These are phyloP conservation scores for Drosera spatulata DNA, from an alignment of 179 eudicot genomes.

Conservation along the genomic window DNA sequence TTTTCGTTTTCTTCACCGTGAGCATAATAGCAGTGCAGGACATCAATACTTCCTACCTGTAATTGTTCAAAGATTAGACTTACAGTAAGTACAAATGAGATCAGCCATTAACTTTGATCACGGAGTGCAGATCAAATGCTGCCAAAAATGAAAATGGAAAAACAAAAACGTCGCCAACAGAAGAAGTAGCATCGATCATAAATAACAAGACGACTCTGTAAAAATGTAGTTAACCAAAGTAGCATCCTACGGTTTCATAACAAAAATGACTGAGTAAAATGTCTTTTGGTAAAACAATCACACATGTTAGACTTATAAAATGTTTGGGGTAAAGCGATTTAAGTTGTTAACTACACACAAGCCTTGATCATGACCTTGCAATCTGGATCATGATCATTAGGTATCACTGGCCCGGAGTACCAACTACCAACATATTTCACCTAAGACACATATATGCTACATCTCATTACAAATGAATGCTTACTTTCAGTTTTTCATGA, in stretches of 20 bases:
- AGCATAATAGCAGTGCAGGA: conserved; percentile 69
- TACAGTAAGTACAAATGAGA: not conserved
- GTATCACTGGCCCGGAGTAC: not conserved
- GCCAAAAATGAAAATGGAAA: not conserved
- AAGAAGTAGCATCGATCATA: no score
- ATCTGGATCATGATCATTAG: no score
- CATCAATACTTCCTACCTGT: conserved; percentile 71
- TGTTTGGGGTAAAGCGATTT: no score
- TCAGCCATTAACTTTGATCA: not conserved
- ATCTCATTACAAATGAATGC: not conserved
- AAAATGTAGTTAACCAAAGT: no score
- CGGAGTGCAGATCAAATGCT: not conserved
- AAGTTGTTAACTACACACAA: no score
- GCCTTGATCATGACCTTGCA: no score
- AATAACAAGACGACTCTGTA: no score
- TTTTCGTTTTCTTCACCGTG: conserved; percentile 65
- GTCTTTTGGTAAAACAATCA: no score
- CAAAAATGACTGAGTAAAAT: no score
- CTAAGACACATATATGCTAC: not conserved
- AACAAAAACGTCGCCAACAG: not conserved
- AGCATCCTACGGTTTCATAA: no score
- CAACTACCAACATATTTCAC: not conserved
- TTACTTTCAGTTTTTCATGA: conserved; percentile 72
- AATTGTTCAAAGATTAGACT: conserved; percentile 9
- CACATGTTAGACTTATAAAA: no score